Evolutionary conservation across 228 moss, liverwort and hornwort genomes (phyloP), one percentile per base, ranked within the genome.

Genomic region (Sphagnum fallax): DNA sequence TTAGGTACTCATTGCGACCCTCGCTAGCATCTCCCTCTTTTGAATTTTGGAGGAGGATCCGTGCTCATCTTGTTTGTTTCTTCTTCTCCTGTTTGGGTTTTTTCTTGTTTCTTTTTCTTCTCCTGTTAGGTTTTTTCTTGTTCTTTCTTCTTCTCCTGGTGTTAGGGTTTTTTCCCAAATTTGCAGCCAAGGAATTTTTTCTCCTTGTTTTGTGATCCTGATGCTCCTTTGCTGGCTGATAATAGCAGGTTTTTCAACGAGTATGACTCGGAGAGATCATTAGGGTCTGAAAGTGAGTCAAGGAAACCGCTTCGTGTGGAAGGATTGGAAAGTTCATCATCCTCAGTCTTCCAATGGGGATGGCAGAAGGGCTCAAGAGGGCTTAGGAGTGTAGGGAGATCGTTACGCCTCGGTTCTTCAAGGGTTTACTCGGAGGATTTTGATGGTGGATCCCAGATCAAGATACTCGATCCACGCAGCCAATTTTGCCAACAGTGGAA

Each of bases 381-480:
- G 5, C 73, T 86, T 12, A 73, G 69, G 60, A 79, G 79, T 13
- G 62, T 82, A 53, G 82, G 86, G 32, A 77, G 82, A 6, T 79
- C 86, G 4, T 18, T 79, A 60, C 64, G 69, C 47, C 72, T 79
- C 6, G 68, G 61, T 50, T 68, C 75, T 0, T 49, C 82, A 0
- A n/a, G 52, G 7, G 80, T 68, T 2, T 78, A 52, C 32, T 70
- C 68, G 10, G 80, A 80, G 4, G 84, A 78, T 1, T 70, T 73
- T 12, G 55, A 63, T 0, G 50, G 64, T 53, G 78, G 69, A 0
- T 70, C 65, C 62, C 70, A 65, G 67, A 63, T 75, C 74, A 72
- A 4, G 0, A 74, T 78, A 64, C 65, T 90, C n/a, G 85, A 88
- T 53, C 90, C 90, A 0, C 10, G 68, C 4, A 88, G 88, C 58